Percentiles rank a stretch among this genome's conserved stretches.
Conservation (phyloP, 345 rosid genomes). For the Dipteronia sinensis region DNA sequence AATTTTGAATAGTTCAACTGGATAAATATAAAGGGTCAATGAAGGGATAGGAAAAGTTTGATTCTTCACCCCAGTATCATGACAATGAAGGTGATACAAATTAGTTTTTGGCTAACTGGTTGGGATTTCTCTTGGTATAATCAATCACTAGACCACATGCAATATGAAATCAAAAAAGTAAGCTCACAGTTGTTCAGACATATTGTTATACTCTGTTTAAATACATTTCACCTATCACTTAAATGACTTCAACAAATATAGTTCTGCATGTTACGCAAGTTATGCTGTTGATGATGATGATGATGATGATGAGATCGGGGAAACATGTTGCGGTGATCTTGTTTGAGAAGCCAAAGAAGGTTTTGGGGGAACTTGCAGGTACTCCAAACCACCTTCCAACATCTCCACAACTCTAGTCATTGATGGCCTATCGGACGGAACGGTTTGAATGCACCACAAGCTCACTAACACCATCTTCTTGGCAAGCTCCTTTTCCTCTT, state of each 20-base stretch:
- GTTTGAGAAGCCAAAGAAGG: slow-evolving; percentile 9
- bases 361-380: slow-evolving; percentile 18
- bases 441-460: slow-evolving; percentile 51
- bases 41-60: too few species aligned
- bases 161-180: too few species aligned
- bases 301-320: background rate
- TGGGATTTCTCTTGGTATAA: too few species aligned
- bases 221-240: background rate
- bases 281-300: background rate
- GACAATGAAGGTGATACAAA: too few species aligned
- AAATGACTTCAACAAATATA: too few species aligned
- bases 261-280: too few species aligned
- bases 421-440: slow-evolving; percentile 47
- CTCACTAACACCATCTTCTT: slow-evolving; percentile 39
- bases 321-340: background rate
- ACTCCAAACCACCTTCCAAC: slow-evolving; percentile 5
- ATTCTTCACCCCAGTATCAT: too few species aligned
- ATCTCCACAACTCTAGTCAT: slow-evolving; percentile 40
- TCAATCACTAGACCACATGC: too few species aligned
- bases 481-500: slow-evolving; percentile 17
- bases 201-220: background rate
- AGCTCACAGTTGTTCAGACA: too few species aligned
- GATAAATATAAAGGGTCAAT: too few species aligned
- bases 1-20: too few species aligned
- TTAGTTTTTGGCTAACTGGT: background rate